Evolutionary conservation across 208 protist species (phyloP).

Genomic region (Crithidia brevicula): DNA sequence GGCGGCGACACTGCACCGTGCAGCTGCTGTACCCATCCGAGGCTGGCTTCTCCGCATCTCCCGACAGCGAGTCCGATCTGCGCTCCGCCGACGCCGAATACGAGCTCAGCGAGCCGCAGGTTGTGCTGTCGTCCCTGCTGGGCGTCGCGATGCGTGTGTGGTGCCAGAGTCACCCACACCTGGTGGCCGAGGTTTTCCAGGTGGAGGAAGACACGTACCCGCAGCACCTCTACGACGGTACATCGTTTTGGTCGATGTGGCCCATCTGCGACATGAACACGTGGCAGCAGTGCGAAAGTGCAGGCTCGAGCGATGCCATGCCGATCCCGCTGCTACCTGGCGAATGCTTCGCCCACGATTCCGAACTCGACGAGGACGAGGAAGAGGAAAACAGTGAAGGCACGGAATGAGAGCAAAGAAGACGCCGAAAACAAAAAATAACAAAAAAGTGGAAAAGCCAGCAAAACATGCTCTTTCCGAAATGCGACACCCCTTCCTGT

Average conservation of each 20-base stretch:
- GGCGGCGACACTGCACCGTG: slow-evolving; percentile 41
- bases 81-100: slow-evolving; percentile 37
- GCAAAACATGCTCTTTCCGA: too few relatives aligned
- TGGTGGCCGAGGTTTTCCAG: slow-evolving; percentile 35
- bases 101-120: slow-evolving; percentile 34
- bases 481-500: too few relatives aligned
- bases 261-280: slow-evolving; percentile 18
- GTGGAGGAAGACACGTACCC: slow-evolving; percentile 29
- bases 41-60: slow-evolving; percentile 17
- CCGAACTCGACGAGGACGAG: slow-evolving; percentile 14
- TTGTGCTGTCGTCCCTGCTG: slow-evolving; percentile 37
- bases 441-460: background rate
- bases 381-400: background rate
- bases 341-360: slow-evolving; percentile 33
- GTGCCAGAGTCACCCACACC: slow-evolving; percentile 31
- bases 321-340: slow-evolving; percentile 37
- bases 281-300: slow-evolving; percentile 30
- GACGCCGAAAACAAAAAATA: background rate
- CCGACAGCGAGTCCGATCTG: slow-evolving; percentile 21
- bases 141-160: slow-evolving; percentile 41
- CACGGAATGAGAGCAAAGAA: background rate
- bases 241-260: slow-evolving; percentile 36
- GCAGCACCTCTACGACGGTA: slow-evolving; percentile 25
- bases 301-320: slow-evolving; percentile 23
- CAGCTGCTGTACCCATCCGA: slow-evolving; percentile 36